Evolutionary conservation across 164 flowering plant species (phyloP).

Genomic region (Magnolia sinica): DNA sequence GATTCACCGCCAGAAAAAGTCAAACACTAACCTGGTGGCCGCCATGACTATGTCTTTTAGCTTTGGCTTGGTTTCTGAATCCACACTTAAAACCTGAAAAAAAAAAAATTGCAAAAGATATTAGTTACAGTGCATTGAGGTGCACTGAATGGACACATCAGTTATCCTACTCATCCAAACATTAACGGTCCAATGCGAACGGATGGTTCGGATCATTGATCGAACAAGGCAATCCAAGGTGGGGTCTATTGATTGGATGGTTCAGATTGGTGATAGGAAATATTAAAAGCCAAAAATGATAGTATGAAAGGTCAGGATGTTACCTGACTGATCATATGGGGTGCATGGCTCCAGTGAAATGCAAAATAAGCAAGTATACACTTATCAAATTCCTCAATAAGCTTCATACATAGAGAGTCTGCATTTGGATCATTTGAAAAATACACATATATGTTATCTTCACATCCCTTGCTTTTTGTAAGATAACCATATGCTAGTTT

Average conservation of each 20-base stretch:
- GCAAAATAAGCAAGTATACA: constrained; percentile 80
- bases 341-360: constrained; percentile 74
- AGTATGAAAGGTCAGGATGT: neutral
- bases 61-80: constrained; percentile 48
- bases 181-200: too few relatives aligned
- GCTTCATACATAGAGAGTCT: constrained; percentile 48
- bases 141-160: too few relatives aligned
- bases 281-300: too few relatives aligned
- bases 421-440: constrained; percentile 41
- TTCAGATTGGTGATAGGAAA: neutral
- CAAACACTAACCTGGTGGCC: constrained; percentile 68
- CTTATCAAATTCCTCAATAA: constrained; percentile 71
- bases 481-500: constrained; percentile 62
- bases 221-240: neutral
- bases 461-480: constrained; percentile 52
- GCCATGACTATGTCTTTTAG: constrained; percentile 68
- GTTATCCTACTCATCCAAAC: too few relatives aligned
- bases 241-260: neutral
- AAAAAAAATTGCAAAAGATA: constrained; percentile 2
- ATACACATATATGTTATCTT: constrained; percentile 49
- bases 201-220: neutral
- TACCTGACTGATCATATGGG: constrained; percentile 70
- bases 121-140: too few relatives aligned
- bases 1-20: too few relatives aligned
- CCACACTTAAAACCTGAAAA: constrained; percentile 53